Evolutionary conservation across 495 filamentous ascomycete species (phyloP).

Genomic region (Aspergillus steynii): DNA sequence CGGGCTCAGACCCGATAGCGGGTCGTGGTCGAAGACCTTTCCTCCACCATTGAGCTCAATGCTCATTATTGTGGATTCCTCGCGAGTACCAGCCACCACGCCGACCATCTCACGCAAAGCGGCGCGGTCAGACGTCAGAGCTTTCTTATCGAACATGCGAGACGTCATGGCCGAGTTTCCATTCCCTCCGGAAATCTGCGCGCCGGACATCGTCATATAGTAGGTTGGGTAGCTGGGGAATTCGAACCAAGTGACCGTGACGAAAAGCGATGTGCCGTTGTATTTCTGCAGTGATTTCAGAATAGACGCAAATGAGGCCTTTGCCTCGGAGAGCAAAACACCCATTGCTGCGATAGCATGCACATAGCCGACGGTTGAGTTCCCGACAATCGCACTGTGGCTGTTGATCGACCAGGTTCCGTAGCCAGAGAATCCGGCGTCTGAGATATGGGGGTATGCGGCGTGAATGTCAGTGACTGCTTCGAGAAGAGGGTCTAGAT

Average conservation of each 20-base stretch:
- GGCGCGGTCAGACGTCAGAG: slow-evolving; percentile 24
- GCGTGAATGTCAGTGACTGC: slow-evolving; percentile 15
- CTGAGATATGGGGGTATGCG: slow-evolving; percentile 21
- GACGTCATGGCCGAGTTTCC: slow-evolving; percentile 30
- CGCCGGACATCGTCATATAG: slow-evolving; percentile 34
- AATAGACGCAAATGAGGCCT: slow-evolving; percentile 25
- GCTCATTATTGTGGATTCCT: slow-evolving; percentile 30
- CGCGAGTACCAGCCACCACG: slow-evolving; percentile 25
- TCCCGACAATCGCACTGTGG: slow-evolving; percentile 22
- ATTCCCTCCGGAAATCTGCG: slow-evolving; percentile 22
- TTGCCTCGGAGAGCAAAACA: slow-evolving; percentile 20
- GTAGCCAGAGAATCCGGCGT: slow-evolving; percentile 36
- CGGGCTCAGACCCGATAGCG: slow-evolving; percentile 39
- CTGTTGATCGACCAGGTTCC: slow-evolving; percentile 35
- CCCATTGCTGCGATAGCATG: slow-evolving; percentile 35
- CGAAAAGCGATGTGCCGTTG: slow-evolving; percentile 27
- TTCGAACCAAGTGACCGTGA: slow-evolving; percentile 29
- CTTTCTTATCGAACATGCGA: slow-evolving; percentile 37
- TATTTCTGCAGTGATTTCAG: slow-evolving; percentile 23
- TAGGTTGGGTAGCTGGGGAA: slow-evolving; percentile 36
- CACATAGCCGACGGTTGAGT: slow-evolving; percentile 33
- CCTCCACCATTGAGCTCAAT: slow-evolving; percentile 41
- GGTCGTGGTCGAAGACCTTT: slow-evolving; percentile 28
- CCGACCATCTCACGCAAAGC: slow-evolving; percentile 28
- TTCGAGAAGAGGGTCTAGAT: slow-evolving; percentile 18